A percentile compares a stretch with the other conserved stretches of the same genome.
Conservation (phyloP, 1,139 yeast genomes). For the Hansenula sp. region DNA sequence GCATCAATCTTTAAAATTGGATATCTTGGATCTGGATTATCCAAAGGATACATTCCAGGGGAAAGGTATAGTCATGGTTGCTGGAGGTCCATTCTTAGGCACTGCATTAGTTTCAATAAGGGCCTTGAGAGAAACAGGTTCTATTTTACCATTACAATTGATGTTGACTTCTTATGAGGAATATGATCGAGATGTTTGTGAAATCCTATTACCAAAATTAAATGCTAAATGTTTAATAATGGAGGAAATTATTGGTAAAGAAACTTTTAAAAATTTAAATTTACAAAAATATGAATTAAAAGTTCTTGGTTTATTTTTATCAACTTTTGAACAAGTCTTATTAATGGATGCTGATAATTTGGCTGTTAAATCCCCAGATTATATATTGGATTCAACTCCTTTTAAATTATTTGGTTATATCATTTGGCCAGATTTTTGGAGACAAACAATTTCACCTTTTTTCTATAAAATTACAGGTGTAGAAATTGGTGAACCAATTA, state of each 20-base stretch:
- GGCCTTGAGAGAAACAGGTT: conserved; percentile 48
- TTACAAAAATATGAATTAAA: conserved; percentile 59
- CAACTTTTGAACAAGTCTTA: conserved; percentile 54
- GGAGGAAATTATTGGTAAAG: conserved; percentile 39
- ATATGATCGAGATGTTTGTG: conserved; percentile 51
- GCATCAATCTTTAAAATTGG: conserved; percentile 16
- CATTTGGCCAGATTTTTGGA: conserved; percentile 71
- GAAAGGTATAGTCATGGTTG: conserved; percentile 58
- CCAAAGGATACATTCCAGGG: conserved; percentile 42
- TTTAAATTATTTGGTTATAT: conserved; percentile 24
- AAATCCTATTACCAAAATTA: conserved; percentile 41
- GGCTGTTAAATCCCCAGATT: conserved; percentile 50
- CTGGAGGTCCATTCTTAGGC: conserved; percentile 59
- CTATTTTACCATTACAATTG: conserved; percentile 56
- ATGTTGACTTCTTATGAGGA: conserved; percentile 50
- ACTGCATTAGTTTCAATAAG: conserved; percentile 51
- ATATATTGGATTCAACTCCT: conserved; percentile 33
- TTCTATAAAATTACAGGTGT: conserved; percentile 49
- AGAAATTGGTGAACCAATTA: conserved; percentile 24
- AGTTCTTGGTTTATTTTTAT: conserved; percentile 50
- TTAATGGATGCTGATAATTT: conserved; percentile 57
- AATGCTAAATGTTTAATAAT: conserved; percentile 55
- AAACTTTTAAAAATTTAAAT: conserved; percentile 33
- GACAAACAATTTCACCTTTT: conserved; percentile 53
- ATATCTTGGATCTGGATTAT: conserved; percentile 13